A percentile compares a stretch with the other conserved stretches of the same genome.
phyloP scores from a whole-genome alignment of 805 yeast genomes.

The Diddensiella caesifluorescens region DNA sequence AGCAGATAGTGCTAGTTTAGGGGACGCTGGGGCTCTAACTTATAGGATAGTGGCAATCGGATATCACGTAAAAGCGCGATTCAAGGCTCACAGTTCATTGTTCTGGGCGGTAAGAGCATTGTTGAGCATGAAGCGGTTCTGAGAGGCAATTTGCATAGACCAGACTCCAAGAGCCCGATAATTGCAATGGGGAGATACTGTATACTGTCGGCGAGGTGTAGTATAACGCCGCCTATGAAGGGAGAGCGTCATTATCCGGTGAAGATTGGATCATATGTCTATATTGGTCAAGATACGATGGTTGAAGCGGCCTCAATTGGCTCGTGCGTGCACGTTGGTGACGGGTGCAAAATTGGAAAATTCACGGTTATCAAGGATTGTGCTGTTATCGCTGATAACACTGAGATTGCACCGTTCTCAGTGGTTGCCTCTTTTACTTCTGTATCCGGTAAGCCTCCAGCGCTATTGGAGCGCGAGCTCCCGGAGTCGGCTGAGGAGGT shows the following conservation, averaged over 20 bases:
- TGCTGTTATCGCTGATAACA: constrained; percentile 29
- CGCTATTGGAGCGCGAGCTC: constrained; percentile 20
- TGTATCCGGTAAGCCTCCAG: constrained; percentile 28
- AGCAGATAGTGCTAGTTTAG: background rate
- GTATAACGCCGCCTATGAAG: constrained; percentile 31
- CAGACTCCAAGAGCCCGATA: constrained; percentile 26
- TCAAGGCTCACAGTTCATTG: constrained; percentile 34
- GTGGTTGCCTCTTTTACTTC: constrained; percentile 34
- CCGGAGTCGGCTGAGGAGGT: constrained; percentile 32
- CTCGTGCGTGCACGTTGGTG: constrained; percentile 34
- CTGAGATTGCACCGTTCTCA: constrained; percentile 32
- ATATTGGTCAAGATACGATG: constrained; percentile 29
- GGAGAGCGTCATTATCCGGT: constrained; percentile 29
- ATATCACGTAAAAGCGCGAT: constrained; percentile 32
- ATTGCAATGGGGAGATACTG: constrained; percentile 36
- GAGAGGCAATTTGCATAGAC: constrained; percentile 34
- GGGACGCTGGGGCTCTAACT: background rate
- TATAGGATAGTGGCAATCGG: constrained; percentile 33
- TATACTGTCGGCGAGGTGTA: constrained; percentile 23
- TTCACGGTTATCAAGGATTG: constrained; percentile 37
- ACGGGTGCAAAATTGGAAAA: constrained; percentile 31
- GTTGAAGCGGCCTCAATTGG: constrained; percentile 38
- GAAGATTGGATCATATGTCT: constrained; percentile 35
- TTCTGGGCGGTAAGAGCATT: constrained; percentile 34
- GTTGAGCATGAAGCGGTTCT: constrained; percentile 31